These are phyloP conservation scores for Ilyonectria sp. DNA, from an alignment of 2,329 filamentous ascomycete species.

Conservation along the genomic window DNA sequence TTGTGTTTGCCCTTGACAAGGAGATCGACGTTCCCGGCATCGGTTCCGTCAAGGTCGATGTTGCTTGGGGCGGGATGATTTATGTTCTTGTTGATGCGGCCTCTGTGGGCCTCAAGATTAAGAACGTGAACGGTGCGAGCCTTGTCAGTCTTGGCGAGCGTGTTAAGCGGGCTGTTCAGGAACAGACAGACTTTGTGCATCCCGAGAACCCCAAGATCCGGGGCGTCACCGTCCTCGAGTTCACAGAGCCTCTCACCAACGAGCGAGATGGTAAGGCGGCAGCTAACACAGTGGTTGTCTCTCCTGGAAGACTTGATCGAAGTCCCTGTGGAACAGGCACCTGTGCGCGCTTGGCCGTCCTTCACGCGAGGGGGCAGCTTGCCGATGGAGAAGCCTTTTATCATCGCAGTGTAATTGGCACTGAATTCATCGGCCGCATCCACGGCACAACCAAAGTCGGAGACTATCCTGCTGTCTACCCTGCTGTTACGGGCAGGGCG, in stretches of 20 bases:
- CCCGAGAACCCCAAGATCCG: constrained; percentile 34
- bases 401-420: constrained; percentile 58
- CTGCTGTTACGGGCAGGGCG: constrained; percentile 21
- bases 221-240: constrained; percentile 36
- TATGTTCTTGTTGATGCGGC: constrained; percentile 37
- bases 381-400: constrained; percentile 52
- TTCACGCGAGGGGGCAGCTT: constrained; percentile 57
- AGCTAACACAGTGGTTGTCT: constrained; percentile 59
- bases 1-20: constrained; percentile 35
- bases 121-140: constrained; percentile 23
- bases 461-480: not conserved
- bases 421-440: constrained; percentile 51
- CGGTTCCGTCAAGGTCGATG: constrained; percentile 29
- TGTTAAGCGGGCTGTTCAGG: constrained; percentile 34
- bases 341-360: constrained; percentile 57
- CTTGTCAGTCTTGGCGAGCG: constrained; percentile 36
- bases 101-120: constrained; percentile 32
- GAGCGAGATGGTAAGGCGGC: constrained; percentile 19
- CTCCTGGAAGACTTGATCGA: constrained; percentile 59
- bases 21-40: constrained; percentile 31
- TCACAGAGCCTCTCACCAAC: constrained; percentile 25
- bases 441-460: constrained; percentile 23
- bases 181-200: constrained; percentile 29
- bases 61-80: constrained; percentile 41
- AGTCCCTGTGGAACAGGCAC: constrained; percentile 62